phyloP scores from a whole-genome alignment of 2,329 filamentous ascomycete genomes.

The Zymoseptoria passerinii region DNA sequence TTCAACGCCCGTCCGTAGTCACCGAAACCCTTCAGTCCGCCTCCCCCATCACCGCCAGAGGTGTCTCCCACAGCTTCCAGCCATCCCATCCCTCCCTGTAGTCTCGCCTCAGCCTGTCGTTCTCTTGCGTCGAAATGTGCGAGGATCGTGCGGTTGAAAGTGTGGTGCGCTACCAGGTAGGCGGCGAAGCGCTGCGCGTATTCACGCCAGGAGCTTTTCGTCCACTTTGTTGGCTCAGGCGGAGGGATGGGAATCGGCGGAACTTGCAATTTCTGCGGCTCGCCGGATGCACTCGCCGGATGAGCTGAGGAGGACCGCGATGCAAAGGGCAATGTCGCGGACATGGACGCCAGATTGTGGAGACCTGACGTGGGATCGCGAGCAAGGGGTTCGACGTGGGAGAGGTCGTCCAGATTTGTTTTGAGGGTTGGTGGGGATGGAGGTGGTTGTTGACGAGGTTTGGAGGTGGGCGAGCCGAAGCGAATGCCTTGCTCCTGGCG shows the following conservation, averaged over 20 bases:
- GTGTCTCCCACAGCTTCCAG: conserved; percentile 46
- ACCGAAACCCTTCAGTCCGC: conserved; percentile 39
- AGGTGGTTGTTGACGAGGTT: conserved; percentile 9
- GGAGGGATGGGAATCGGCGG: conserved; percentile 42
- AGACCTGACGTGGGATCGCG: conserved; percentile 42
- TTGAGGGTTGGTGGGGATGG: conserved; percentile 8
- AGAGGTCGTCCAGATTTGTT: conserved; percentile 40
- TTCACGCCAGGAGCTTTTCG: conserved; percentile 40
- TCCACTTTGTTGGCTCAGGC: conserved; percentile 35
- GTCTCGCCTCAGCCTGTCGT: conserved; percentile 30
- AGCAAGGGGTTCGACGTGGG: conserved; percentile 36
- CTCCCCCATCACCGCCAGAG: conserved; percentile 5
- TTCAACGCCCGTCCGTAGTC: conserved; percentile 54
- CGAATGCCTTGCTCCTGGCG: conserved; percentile 18
- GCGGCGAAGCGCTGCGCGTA: conserved; percentile 47
- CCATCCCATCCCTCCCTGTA: conserved; percentile 41
- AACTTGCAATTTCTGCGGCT: conserved; percentile 37
- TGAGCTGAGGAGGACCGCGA: conserved; percentile 43
- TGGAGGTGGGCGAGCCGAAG: conserved; percentile 8
- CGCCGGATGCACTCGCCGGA: conserved; percentile 32
- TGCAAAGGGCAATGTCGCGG: conserved; percentile 49
- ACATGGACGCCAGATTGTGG: conserved; percentile 46
- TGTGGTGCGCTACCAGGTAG: conserved; percentile 51
- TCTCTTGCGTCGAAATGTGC: conserved; percentile 47
- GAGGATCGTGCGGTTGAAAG: conserved; percentile 48